Evolutionary conservation across 805 yeast species (phyloP).

Genomic region (Yarrowia deformans): DNA sequence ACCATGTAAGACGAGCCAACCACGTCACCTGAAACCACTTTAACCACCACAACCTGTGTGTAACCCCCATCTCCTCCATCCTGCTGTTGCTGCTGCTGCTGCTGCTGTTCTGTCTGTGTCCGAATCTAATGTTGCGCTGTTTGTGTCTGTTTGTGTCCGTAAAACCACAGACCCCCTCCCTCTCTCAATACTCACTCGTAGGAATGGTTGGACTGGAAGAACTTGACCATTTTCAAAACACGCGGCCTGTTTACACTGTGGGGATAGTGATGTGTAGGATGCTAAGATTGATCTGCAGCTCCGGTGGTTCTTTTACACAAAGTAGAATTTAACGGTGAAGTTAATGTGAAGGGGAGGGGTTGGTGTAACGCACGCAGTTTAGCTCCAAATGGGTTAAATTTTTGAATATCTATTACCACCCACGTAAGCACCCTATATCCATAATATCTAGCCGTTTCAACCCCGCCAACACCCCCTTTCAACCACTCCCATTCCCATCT

Average conservation of each 20-base stretch:
- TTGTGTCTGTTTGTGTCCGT: no score
- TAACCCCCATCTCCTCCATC: neutral
- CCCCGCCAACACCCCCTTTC: neutral
- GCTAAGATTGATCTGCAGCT: slow-evolving; percentile 26
- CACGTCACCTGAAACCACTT: no score
- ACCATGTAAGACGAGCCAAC: no score
- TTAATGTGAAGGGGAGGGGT: neutral
- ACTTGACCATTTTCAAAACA: slow-evolving; percentile 62
- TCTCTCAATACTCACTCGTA: slow-evolving; percentile 55
- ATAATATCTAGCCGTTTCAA: neutral
- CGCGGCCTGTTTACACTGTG: slow-evolving; percentile 7
- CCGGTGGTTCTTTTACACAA: slow-evolving; percentile 3
- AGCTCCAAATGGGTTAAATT: neutral
- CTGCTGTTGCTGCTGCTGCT: no score
- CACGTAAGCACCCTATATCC: accelerated
- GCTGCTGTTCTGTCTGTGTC: no score
- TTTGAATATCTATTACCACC: neutral
- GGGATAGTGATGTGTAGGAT: slow-evolving; percentile 27
- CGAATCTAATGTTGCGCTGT: no score
- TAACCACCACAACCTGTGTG: neutral
- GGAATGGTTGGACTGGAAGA: slow-evolving; percentile 62
- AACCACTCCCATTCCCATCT: no score
- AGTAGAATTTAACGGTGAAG: neutral
- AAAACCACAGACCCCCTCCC: no score
- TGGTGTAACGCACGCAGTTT: neutral